Conservation (phyloP, 2,329 filamentous ascomycete genomes). For the Microcera coccophila region DNA sequence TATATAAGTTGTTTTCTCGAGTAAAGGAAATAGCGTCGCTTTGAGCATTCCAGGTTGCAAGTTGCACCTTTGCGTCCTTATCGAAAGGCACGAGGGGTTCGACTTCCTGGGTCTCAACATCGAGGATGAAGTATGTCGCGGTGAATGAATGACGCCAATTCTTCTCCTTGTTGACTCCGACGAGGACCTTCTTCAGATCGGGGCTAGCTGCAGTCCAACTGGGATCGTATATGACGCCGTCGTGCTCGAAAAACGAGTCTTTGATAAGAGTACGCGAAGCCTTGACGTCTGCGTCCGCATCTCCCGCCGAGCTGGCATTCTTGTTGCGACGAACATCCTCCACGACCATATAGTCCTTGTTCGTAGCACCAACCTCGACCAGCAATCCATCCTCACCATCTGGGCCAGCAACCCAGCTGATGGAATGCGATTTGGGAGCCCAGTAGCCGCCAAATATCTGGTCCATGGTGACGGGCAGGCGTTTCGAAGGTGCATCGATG, state of each 20-base stretch:
- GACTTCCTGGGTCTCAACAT: slow-evolving; percentile 74
- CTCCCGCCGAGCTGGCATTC: slow-evolving; percentile 32
- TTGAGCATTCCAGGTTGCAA: slow-evolving; percentile 84
- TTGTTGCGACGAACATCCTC: slow-evolving; percentile 68
- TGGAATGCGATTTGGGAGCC: slow-evolving; percentile 58
- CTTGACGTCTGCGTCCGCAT: slow-evolving; percentile 31
- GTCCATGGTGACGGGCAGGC: slow-evolving; percentile 69
- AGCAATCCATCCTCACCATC: slow-evolving; percentile 79
- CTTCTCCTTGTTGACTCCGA: slow-evolving; percentile 66
- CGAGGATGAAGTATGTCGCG: slow-evolving; percentile 85
- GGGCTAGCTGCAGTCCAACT: slow-evolving; percentile 69
- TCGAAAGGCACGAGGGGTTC: slow-evolving; percentile 73
- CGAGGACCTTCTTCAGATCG: slow-evolving; percentile 79
- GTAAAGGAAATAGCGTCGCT: slow-evolving; percentile 89
- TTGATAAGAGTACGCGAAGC: slow-evolving; percentile 73
- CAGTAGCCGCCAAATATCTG: slow-evolving; percentile 66
- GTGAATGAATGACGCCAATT: slow-evolving; percentile 91
- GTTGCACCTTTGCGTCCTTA: slow-evolving; percentile 64
- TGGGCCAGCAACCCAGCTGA: slow-evolving; percentile 73
- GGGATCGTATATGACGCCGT: slow-evolving; percentile 53
- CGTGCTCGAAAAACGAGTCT: slow-evolving; percentile 56
- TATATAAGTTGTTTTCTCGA: slow-evolving; percentile 81
- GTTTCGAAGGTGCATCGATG: slow-evolving; percentile 60
- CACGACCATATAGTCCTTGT: slow-evolving; percentile 75
- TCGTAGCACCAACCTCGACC: slow-evolving; percentile 63